These are phyloP conservation scores for Cyanidiococcus yangmingshanensis DNA, from an alignment of 23 red algal genomes.

Conservation along the genomic window DNA sequence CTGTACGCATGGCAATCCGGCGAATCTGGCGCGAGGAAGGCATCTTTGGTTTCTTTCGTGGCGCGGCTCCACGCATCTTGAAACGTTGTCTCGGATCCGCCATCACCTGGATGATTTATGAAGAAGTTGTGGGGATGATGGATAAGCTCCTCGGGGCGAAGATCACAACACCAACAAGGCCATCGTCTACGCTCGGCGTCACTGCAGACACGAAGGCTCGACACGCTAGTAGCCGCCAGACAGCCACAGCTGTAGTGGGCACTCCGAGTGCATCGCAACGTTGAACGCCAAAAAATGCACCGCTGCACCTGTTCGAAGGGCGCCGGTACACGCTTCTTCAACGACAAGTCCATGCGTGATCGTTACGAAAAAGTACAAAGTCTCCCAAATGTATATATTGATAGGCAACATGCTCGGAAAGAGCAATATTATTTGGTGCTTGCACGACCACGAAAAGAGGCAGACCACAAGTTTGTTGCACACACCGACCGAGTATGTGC, in stretches of 20 bases:
- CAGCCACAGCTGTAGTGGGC: neutral
- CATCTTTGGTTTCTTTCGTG: conserved; percentile 77
- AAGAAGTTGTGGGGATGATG: conserved; percentile 55
- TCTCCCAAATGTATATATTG: too few relatives aligned
- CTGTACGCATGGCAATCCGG: conserved; percentile 13
- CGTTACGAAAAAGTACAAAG: too few relatives aligned
- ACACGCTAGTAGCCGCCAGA: neutral
- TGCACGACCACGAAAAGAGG: too few relatives aligned
- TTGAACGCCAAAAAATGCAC: neutral
- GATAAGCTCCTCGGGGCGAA: conserved; percentile 26
- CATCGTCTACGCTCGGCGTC: neutral
- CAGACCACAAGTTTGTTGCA: too few relatives aligned
- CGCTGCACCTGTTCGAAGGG: too few relatives aligned
- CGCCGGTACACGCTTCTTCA: too few relatives aligned
- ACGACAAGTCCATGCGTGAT: too few relatives aligned
- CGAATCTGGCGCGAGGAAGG: conserved; percentile 68
- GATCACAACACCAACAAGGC: neutral
- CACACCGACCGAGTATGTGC: too few relatives aligned
- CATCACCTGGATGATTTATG: conserved; percentile 99
- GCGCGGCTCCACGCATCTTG: conserved; percentile 62
- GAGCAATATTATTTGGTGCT: too few relatives aligned
- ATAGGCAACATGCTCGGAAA: too few relatives aligned
- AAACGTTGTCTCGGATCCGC: conserved; percentile 87
- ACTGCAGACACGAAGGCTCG: neutral
- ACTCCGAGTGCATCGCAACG: neutral